Evolutionary conservation across 805 yeast species (phyloP).

Genomic region (Cyberlindnera americana): DNA sequence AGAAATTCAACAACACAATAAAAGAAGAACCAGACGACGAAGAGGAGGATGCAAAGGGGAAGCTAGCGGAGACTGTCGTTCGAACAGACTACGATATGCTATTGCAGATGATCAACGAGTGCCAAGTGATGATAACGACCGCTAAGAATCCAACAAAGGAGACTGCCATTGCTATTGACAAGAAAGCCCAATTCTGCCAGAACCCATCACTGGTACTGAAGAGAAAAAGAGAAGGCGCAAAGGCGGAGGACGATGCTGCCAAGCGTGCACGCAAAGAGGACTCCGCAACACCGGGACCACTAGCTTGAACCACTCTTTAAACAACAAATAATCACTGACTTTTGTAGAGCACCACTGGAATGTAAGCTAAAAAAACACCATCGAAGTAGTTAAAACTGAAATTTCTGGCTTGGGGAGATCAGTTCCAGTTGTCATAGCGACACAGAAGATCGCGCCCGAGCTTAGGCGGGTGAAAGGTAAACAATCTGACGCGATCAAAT

Average conservation of each 20-base stretch:
- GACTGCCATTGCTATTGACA: slow-evolving; percentile 59
- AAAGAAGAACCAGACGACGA: slow-evolving; percentile 13
- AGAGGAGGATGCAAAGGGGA: slow-evolving; percentile 13
- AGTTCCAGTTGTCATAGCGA: not conserved
- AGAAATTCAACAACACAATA: slow-evolving; percentile 43
- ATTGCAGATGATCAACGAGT: slow-evolving; percentile 42
- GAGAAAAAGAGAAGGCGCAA: slow-evolving; percentile 34
- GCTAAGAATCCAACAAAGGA: slow-evolving; percentile 49
- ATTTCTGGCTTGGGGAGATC: not conserved
- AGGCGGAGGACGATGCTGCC: slow-evolving; percentile 24
- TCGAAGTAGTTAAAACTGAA: no score
- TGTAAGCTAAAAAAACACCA: no score
- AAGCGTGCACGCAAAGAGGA: slow-evolving; percentile 15
- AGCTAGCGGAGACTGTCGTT: slow-evolving; percentile 6
- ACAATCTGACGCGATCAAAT: not conserved
- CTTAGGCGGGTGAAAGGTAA: not conserved
- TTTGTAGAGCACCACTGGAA: no score
- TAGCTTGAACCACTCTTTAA: no score
- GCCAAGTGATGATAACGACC: slow-evolving; percentile 44
- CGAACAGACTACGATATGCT: slow-evolving; percentile 37
- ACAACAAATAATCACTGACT: no score
- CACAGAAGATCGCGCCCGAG: no score
- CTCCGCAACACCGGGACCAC: not conserved
- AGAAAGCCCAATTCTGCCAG: slow-evolving; percentile 57
- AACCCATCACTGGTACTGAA: slow-evolving; percentile 55